Percentiles rank a stretch among this genome's conserved stretches.
phyloP scores from a whole-genome alignment of 805 yeast species.

The Geotrichum ghanense region DNA sequence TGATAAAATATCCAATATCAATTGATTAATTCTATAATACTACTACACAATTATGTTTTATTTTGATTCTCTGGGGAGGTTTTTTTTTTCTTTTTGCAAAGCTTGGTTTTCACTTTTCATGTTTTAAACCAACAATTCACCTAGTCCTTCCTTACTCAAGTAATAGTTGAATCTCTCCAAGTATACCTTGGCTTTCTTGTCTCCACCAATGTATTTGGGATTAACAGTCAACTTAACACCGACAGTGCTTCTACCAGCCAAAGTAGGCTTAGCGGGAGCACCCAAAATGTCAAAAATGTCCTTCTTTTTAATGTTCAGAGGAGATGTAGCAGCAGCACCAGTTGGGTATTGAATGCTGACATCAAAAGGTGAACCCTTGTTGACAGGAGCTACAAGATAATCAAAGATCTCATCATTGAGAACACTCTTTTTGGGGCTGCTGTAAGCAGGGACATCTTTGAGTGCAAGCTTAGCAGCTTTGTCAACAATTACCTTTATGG shows the following conservation, averaged over 20 bases:
- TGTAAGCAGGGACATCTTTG: constrained; percentile 27
- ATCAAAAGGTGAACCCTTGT: constrained; percentile 29
- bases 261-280: constrained; percentile 14
- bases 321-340: constrained; percentile 11
- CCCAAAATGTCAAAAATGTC: constrained; percentile 24
- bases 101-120: too few relatives aligned
- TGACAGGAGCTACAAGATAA: constrained; percentile 38
- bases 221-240: constrained; percentile 22
- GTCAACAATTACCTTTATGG: constrained; percentile 27
- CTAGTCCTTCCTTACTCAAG: constrained; percentile 13
- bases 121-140: constrained; percentile 14
- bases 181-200: constrained; percentile 33
- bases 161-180: constrained; percentile 21
- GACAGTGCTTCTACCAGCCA: constrained; percentile 11
- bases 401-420: constrained; percentile 52
- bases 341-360: constrained; percentile 24
- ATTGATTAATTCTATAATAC: too few relatives aligned
- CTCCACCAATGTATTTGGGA: constrained; percentile 27
- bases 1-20: too few relatives aligned
- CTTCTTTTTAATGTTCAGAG: constrained; percentile 10
- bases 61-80: too few relatives aligned
- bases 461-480: constrained; percentile 36
- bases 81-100: too few relatives aligned
- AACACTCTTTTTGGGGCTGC: constrained; percentile 27
- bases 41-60: too few relatives aligned